These are phyloP conservation scores for Curvularia verruculosa DNA, from an alignment of 2,329 filamentous ascomycete species.

Conservation along the genomic window DNA sequence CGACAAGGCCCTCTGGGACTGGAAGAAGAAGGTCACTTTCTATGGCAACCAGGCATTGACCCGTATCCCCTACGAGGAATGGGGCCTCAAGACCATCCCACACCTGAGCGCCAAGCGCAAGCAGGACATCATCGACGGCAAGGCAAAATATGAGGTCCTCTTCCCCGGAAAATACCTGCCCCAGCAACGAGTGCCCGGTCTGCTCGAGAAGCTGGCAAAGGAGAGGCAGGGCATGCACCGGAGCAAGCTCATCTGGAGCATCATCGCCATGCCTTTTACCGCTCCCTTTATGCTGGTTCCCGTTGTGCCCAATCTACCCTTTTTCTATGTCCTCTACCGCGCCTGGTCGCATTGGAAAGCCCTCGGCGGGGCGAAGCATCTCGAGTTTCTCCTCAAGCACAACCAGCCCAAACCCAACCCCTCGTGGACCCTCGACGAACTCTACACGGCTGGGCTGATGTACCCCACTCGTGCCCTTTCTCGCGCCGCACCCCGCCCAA, in stretches of 20 bases:
- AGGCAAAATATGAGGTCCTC: slow-evolving; percentile 72
- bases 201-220: slow-evolving; percentile 75
- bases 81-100: slow-evolving; percentile 94
- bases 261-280: slow-evolving; percentile 66
- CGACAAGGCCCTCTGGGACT: slow-evolving; percentile 65
- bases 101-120: slow-evolving; percentile 72
- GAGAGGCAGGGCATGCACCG: slow-evolving; percentile 82
- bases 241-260: slow-evolving; percentile 77
- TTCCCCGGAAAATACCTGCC: slow-evolving; percentile 77
- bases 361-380: slow-evolving; percentile 79
- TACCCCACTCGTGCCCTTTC: slow-evolving; percentile 51
- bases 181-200: slow-evolving; percentile 64
- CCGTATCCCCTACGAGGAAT: slow-evolving; percentile 94
- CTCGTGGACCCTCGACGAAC: slow-evolving; percentile 71
- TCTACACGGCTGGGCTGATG: slow-evolving; percentile 67
- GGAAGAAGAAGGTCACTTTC: slow-evolving; percentile 84
- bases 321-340: slow-evolving; percentile 93
- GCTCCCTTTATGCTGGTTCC: slow-evolving; percentile 84
- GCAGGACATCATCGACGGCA: slow-evolving; percentile 66
- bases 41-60: slow-evolving; percentile 87
- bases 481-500: slow-evolving; percentile 47
- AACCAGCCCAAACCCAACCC: slow-evolving; percentile 71
- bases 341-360: slow-evolving; percentile 67
- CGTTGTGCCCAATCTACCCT: slow-evolving; percentile 88
- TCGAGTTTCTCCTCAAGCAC: slow-evolving; percentile 80